Evolutionary conservation across 1,139 yeast genomes (phyloP).

Genomic region (Kodamaea derodonti): DNA sequence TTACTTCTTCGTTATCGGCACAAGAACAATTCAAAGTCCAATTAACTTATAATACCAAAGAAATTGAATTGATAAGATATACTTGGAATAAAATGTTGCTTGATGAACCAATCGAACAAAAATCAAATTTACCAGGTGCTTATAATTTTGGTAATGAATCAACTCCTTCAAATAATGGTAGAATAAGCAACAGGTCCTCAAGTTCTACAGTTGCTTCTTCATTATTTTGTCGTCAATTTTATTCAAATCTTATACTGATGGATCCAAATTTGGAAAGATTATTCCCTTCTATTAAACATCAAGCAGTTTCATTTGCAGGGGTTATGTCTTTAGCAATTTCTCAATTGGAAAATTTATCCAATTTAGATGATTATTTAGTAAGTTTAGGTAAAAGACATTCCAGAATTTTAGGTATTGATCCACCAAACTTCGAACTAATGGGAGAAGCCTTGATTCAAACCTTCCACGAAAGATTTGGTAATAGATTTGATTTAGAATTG

Average conservation of each 20-base stretch:
- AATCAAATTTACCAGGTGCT: slow-evolving; percentile 15
- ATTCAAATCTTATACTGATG: slow-evolving; percentile 53
- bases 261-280: slow-evolving; percentile 50
- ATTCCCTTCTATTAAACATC: slow-evolving; percentile 66
- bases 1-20: slow-evolving; percentile 24
- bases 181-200: slow-evolving; percentile 14
- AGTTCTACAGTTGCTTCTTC: slow-evolving; percentile 40
- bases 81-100: slow-evolving; percentile 45
- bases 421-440: slow-evolving; percentile 70
- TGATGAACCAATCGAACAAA: slow-evolving; percentile 29
- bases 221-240: slow-evolving; percentile 59
- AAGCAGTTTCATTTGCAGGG: slow-evolving; percentile 78
- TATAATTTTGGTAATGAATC: slow-evolving; percentile 6
- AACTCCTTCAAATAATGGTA: slow-evolving; percentile 6
- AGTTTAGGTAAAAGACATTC: slow-evolving; percentile 74
- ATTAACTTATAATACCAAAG: slow-evolving; percentile 27
- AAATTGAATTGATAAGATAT: slow-evolving; percentile 38
- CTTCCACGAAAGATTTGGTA: slow-evolving; percentile 61
- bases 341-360: slow-evolving; percentile 35
- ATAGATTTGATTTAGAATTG: slow-evolving; percentile 43
- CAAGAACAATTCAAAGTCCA: slow-evolving; percentile 25
- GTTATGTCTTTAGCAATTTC: slow-evolving; percentile 63
- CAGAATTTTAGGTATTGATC: slow-evolving; percentile 70
- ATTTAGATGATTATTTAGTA: slow-evolving; percentile 56
- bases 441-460: slow-evolving; percentile 76